phyloP scores from a whole-genome alignment of 1,139 yeast genomes.

The Blastobotrys aristatus region DNA sequence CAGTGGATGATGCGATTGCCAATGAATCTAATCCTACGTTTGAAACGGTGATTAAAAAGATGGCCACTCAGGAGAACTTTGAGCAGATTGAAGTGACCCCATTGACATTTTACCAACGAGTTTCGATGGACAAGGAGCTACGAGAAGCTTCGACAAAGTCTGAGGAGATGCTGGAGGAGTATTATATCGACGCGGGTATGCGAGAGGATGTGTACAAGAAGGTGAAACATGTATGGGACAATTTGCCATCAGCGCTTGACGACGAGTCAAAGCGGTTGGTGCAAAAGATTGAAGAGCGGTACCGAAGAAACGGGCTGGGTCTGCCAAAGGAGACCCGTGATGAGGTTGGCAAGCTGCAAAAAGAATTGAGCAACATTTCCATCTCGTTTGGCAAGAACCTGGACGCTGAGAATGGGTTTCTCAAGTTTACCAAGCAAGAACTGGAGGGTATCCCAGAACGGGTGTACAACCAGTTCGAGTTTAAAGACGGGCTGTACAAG shows the following conservation, averaged over 20 bases:
- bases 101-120: slow-evolving; percentile 63
- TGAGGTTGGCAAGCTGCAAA: slow-evolving; percentile 52
- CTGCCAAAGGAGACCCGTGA: slow-evolving; percentile 52
- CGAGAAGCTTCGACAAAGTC: slow-evolving; percentile 69
- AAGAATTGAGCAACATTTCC: slow-evolving; percentile 52
- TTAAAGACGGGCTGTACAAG: slow-evolving; percentile 47
- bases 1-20: slow-evolving; percentile 53
- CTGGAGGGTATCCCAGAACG: slow-evolving; percentile 70
- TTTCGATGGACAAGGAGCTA: slow-evolving; percentile 54
- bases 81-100: slow-evolving; percentile 44
- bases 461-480: slow-evolving; percentile 52
- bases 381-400: slow-evolving; percentile 58
- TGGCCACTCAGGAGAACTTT: slow-evolving; percentile 47
- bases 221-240: slow-evolving; percentile 48
- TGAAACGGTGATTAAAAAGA: slow-evolving; percentile 50
- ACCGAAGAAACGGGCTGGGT: slow-evolving; percentile 62
- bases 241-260: slow-evolving; percentile 38
- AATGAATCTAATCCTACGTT: slow-evolving; percentile 45
- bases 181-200: slow-evolving; percentile 55
- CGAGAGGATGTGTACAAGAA: slow-evolving; percentile 64
- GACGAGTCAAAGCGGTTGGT: slow-evolving; percentile 55
- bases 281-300: slow-evolving; percentile 51
- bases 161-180: slow-evolving; percentile 51
- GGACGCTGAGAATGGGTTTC: slow-evolving; percentile 63
- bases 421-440: slow-evolving; percentile 57